These are phyloP conservation scores for Coriaria nepalensis DNA, from an alignment of 306 rosid species.

Conservation along the genomic window DNA sequence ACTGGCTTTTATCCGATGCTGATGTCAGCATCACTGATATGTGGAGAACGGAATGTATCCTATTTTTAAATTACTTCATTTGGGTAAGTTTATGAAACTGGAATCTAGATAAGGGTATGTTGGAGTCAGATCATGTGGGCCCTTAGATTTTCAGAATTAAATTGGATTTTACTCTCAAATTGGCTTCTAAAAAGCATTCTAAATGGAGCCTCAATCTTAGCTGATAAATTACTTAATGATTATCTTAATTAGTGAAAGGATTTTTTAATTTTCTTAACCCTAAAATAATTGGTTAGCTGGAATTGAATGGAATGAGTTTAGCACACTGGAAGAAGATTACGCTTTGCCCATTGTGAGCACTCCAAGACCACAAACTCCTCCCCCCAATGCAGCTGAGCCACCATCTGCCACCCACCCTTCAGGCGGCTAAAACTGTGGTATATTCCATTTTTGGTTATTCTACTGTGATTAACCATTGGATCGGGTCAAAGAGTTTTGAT, in stretches of 20 bases:
- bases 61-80: not conserved
- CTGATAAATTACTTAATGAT: not conserved
- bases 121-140: no score
- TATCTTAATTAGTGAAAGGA: not conserved
- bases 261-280: not conserved
- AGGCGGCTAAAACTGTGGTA: constrained; percentile 22
- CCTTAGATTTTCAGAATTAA: no score
- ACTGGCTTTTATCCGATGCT: constrained; percentile 90
- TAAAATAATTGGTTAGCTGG: constrained; percentile 30
- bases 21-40: constrained; percentile 84
- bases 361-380: constrained; percentile 28
- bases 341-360: constrained; percentile 21
- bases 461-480: no score
- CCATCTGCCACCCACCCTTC: constrained; percentile 39
- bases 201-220: no score
- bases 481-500: no score
- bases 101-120: no score
- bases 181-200: no score
- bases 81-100: no score
- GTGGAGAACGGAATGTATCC: constrained; percentile 88
- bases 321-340: constrained; percentile 43
- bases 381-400: constrained; percentile 28
- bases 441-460: no score
- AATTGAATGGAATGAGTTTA: constrained; percentile 65
- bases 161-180: no score